Percentiles rank a stretch among this genome's conserved stretches.
Evolutionary conservation across 192 early-diverging fungal species (phyloP).

Genomic region (Mortierella hygrophila): DNA sequence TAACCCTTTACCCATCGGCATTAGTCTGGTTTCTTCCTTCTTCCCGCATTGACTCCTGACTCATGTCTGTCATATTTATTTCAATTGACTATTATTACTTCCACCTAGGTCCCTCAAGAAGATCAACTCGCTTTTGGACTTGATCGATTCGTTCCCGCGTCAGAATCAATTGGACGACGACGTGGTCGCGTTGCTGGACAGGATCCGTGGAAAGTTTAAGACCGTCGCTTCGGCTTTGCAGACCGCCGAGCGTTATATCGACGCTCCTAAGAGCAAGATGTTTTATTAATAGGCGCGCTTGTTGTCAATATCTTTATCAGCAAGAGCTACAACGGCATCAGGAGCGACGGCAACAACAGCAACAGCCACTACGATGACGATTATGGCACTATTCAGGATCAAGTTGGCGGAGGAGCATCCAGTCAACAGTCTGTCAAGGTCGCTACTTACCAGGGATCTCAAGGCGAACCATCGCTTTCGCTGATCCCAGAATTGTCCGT

Average conservation of each 20-base stretch:
- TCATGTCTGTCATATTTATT: conserved; percentile 5
- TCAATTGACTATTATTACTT: neutral
- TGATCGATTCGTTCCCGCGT: conserved; percentile 61
- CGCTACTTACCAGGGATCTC: neutral
- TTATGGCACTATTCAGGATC: neutral
- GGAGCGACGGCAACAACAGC: neutral
- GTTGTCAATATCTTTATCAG: neutral
- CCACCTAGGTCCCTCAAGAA: conserved; percentile 61
- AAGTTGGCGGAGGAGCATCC: neutral
- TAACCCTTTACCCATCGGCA: neutral
- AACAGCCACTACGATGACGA: neutral
- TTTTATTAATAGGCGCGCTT: conserved; percentile 36
- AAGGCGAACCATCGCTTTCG: neutral
- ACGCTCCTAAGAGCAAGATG: conserved; percentile 53
- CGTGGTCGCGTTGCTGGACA: conserved; percentile 61
- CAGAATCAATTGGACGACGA: conserved; percentile 64
- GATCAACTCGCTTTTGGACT: conserved; percentile 54
- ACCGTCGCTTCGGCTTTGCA: conserved; percentile 62
- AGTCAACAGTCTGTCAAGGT: neutral
- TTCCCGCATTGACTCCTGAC: neutral
- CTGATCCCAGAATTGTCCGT: neutral
- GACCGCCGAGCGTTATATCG: conserved; percentile 41
- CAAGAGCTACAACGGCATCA: neutral
- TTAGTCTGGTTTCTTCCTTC: neutral
- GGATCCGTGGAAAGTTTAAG: conserved; percentile 67